These are phyloP conservation scores for Nannochloris sp. DNA, from an alignment of 139 green algal species.

Conservation along the genomic window DNA sequence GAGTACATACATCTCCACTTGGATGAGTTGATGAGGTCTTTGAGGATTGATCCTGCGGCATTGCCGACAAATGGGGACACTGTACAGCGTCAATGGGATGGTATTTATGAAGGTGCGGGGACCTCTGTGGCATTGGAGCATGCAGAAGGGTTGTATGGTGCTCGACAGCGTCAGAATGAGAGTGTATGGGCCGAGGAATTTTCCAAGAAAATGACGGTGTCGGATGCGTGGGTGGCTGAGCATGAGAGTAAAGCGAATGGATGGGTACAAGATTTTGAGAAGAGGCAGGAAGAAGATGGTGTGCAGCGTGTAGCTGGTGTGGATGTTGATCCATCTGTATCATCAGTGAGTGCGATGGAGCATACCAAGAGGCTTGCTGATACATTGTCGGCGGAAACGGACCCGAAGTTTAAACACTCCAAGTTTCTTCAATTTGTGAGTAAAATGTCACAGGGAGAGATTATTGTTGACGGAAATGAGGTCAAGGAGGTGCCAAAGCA, in stretches of 20 bases:
- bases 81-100: slow-evolving; percentile 24
- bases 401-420: slow-evolving; percentile 81
- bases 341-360: slow-evolving; percentile 16
- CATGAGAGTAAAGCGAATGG: not conserved
- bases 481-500: slow-evolving; percentile 45
- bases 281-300: slow-evolving; percentile 11
- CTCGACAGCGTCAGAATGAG: slow-evolving; percentile 18
- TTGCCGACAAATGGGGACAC: slow-evolving; percentile 32
- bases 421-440: slow-evolving; percentile 93
- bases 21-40: slow-evolving; percentile 46
- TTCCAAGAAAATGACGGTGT: slow-evolving; percentile 3
- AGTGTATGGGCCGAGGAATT: slow-evolving; percentile 25
- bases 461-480: slow-evolving; percentile 71
- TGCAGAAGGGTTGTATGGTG: slow-evolving; percentile 9
- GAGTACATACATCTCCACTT: slow-evolving; percentile 64
- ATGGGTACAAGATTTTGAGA: slow-evolving; percentile 40
- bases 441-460: slow-evolving; percentile 87
- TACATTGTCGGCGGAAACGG: slow-evolving; percentile 29
- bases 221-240: slow-evolving; percentile 6
- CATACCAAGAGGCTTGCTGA: slow-evolving; percentile 45
- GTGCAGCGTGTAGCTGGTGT: not conserved
- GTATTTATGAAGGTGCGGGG: slow-evolving; percentile 12
- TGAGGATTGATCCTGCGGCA: slow-evolving; percentile 53
- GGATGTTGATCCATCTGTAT: not conserved
- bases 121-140: not conserved